Evolutionary conservation across 805 yeast species (phyloP), one percentile per base, ranked within the genome.

Genomic region (Ogataea siamensis): DNA sequence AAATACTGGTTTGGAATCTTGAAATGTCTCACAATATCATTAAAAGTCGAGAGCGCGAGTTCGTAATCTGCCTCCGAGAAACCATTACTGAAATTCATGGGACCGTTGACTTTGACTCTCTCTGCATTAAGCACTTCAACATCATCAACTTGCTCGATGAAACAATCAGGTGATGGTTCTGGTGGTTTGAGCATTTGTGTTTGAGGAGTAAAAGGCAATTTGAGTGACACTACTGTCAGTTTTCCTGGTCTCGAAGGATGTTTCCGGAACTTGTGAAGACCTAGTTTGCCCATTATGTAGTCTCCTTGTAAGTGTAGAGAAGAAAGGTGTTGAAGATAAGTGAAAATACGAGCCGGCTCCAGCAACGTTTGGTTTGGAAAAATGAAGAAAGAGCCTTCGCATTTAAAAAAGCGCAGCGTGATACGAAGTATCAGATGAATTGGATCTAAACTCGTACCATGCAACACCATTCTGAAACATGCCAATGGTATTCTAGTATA

Each of bases 261-360:
- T 9, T 49, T 31, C 31, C 54, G 48, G 3, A 54, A 32, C 42
- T 39, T 43, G 17, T 20, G 26, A 8, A 45, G 47, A 9, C 60
- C 60, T 27, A 51, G 24, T 18, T 43, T 40, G 8, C 62, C 62
- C 17, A 45, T 35, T 3, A 58, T 15, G 40, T 57, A 57, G 36
- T 57, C 60, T 7, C 58, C 57, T 12, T 14, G 10, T 8, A 46
- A 15, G 5, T 39, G 17, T 5, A 47, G 28, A 1, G 45, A 43
- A n/a, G 54, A 47, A 18, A 57, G 37, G 32, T 47, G 51, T 17
- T 39, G 35, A 18, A 49, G n/a, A 19, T 42, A 28, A 18, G 45
- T 34, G 6, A 30, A 42, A 7, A 32, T 32, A 9, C 37, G 28
- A 9, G 39, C 21, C 7, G 37, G 21, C 9, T 43, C 39, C 12